Percentiles rank a stretch among this genome's conserved stretches.
Evolutionary conservation across 116 monocot species (phyloP).

Genomic region (Phalaenopsis hybrid): DNA sequence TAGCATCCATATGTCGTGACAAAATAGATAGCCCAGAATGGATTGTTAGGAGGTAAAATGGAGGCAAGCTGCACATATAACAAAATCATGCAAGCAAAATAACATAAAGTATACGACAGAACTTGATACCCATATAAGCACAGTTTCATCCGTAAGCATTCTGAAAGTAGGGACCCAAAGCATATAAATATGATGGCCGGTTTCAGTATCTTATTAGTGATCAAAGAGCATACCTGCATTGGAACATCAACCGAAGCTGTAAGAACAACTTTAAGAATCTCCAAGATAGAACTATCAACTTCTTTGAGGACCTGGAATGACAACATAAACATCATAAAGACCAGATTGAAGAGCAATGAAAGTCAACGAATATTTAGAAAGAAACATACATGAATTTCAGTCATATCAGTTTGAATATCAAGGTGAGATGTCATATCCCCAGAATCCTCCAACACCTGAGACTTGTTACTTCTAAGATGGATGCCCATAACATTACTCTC

Average conservation of each 20-base stretch:
- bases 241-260: slow-evolving; percentile 82
- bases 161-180: background rate
- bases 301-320: slow-evolving; percentile 76
- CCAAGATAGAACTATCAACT: slow-evolving; percentile 58
- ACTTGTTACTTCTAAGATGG: slow-evolving; percentile 57
- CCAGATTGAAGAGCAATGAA: background rate
- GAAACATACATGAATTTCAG: slow-evolving; percentile 93
- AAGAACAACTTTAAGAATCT: slow-evolving; percentile 79
- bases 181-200: background rate
- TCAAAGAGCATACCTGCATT: slow-evolving; percentile 52
- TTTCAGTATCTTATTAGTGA: background rate
- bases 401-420: slow-evolving; percentile 94
- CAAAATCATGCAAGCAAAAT: background rate
- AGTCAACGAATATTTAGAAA: slow-evolving; percentile 8
- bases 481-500: slow-evolving; percentile 89
- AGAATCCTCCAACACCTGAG: slow-evolving; percentile 53
- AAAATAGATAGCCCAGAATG: background rate
- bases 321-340: slow-evolving; percentile 14
- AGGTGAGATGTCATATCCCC: slow-evolving; percentile 66
- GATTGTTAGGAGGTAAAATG: background rate
- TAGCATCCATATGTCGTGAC: background rate
- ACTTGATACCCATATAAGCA: background rate
- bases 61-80: background rate
- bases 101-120: background rate
- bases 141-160: background rate